Percentiles rank a stretch among this genome's conserved stretches.
Conservation (phyloP, 352 stramenopile species). For the Globisporangium echinulatum region DNA sequence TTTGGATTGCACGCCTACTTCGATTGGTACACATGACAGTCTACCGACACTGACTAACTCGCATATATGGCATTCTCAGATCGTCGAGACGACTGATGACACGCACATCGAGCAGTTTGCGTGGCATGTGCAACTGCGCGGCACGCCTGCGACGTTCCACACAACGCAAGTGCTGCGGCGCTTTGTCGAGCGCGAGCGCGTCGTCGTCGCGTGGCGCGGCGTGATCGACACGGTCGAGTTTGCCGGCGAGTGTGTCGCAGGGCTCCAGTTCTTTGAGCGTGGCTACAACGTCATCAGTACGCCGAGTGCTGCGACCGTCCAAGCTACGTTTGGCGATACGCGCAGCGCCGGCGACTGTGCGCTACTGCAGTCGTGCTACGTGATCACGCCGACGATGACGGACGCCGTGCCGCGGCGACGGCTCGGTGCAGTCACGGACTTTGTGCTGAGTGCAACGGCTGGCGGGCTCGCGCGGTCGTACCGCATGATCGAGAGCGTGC, state of each 20-base stretch:
- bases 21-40: too few relatives aligned
- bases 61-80: conserved; percentile 4
- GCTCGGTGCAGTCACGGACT: background rate
- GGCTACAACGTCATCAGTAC: conserved; percentile 34
- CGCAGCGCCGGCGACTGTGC: background rate
- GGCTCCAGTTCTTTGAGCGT: conserved; percentile 32
- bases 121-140: conserved; percentile 12
- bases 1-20: too few relatives aligned
- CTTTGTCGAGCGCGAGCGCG: conserved; percentile 25
- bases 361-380: conserved; percentile 36
- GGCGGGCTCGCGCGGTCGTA: background rate
- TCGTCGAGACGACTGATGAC: conserved; percentile 25
- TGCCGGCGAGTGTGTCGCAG: conserved; percentile 20
- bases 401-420: background rate
- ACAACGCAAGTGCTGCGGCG: conserved; percentile 28
- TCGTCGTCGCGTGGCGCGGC: conserved; percentile 33
- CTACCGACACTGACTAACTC: too few relatives aligned
- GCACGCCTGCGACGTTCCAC: conserved; percentile 19
- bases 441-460: background rate
- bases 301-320: conserved; percentile 4
- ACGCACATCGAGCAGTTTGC: conserved; percentile 26
- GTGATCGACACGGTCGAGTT: conserved; percentile 34
- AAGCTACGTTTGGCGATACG: too few relatives aligned
- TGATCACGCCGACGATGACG: conserved; percentile 23
- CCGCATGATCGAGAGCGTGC: conserved; percentile 3